Evolutionary conservation across 805 yeast species (phyloP).

Genomic region (Blastobotrys attinorum): DNA sequence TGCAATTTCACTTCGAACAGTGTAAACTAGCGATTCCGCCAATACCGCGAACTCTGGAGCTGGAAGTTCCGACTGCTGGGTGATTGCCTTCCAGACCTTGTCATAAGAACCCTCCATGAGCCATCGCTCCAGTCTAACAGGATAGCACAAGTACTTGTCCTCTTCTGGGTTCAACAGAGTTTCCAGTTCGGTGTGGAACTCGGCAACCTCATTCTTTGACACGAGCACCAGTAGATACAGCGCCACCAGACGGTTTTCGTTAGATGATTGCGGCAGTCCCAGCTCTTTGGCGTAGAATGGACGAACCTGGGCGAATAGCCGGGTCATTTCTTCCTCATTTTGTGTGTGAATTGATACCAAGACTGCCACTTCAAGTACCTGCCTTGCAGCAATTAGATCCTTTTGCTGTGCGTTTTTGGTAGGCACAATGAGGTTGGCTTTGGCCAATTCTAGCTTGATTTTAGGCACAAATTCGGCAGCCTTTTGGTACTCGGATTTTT

Average conservation of each 20-base stretch:
- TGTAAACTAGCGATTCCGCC: constrained; percentile 63
- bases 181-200: constrained; percentile 87
- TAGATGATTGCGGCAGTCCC: constrained; percentile 41
- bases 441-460: constrained; percentile 71
- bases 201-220: constrained; percentile 76
- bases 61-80: constrained; percentile 40
- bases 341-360: constrained; percentile 60
- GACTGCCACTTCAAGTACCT: constrained; percentile 84
- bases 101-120: constrained; percentile 95
- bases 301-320: constrained; percentile 63
- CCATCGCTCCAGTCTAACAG: constrained; percentile 84
- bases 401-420: constrained; percentile 29
- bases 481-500: constrained; percentile 48
- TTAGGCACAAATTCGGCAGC: constrained; percentile 60
- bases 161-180: constrained; percentile 54
- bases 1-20: constrained; percentile 82
- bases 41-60: constrained; percentile 74
- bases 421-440: constrained; percentile 72
- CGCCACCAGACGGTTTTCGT: constrained; percentile 66
- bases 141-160: constrained; percentile 70
- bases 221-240: constrained; percentile 68
- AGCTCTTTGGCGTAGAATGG: constrained; percentile 56
- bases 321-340: constrained; percentile 60
- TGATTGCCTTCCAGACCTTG: constrained; percentile 74
- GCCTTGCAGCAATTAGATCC: constrained; percentile 72